Evolutionary conservation across 768 basidiomycete species (phyloP).

Genomic region (Russula emetica): DNA sequence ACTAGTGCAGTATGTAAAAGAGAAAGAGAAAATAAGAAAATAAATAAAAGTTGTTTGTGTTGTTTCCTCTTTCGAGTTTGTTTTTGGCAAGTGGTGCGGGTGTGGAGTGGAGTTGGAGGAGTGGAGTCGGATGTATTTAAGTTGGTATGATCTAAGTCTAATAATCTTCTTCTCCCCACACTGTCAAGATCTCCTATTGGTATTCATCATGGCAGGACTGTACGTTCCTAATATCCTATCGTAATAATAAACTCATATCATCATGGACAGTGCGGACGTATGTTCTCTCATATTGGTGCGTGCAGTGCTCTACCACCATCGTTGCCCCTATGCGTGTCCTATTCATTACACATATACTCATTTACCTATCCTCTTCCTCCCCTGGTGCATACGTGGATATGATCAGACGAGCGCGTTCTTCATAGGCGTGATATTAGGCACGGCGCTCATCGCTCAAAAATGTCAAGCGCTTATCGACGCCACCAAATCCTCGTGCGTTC

Average conservation of each 20-base stretch:
- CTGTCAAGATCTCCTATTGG: not conserved
- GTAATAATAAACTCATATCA: not conserved
- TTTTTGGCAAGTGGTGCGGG: not conserved
- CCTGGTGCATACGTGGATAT: not conserved
- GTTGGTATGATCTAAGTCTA: no score
- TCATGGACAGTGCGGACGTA: slow-evolving; percentile 2
- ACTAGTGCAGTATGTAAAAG: not conserved
- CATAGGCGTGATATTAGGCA: not conserved
- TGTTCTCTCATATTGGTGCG: slow-evolving; percentile 8
- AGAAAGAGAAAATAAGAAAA: not conserved
- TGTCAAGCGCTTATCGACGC: slow-evolving; percentile 1
- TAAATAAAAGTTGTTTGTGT: not conserved
- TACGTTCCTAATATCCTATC: not conserved
- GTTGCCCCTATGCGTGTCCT: not conserved
- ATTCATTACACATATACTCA: not conserved
- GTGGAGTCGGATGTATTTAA: not conserved
- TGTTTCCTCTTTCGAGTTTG: not conserved
- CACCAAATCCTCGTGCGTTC: slow-evolving; percentile 11
- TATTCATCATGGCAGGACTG: not conserved
- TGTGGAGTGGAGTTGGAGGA: no score
- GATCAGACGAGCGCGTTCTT: slow-evolving; percentile 4
- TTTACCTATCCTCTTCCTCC: not conserved
- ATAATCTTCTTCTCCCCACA: not conserved
- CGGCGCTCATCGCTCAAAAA: slow-evolving; percentile 3
- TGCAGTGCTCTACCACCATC: not conserved